phyloP scores from a whole-genome alignment of 805 yeast species.

The Blastobotrys chiropterorum region DNA sequence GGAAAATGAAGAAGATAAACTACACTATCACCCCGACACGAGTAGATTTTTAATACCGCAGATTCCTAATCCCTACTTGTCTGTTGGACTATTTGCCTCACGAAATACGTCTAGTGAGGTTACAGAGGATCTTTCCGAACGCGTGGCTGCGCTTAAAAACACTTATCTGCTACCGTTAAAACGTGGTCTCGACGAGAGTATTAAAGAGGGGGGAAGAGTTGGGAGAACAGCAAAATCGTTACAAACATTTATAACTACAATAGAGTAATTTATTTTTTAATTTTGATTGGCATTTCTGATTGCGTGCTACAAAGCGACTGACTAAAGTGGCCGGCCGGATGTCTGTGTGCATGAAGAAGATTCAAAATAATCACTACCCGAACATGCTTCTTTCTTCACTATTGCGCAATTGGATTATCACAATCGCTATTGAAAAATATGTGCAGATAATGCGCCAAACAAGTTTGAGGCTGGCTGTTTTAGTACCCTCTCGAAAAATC shows the following conservation, averaged over 20 bases:
- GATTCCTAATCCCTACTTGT: conserved; percentile 57
- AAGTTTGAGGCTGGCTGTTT: too few species aligned
- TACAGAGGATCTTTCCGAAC: conserved; percentile 56
- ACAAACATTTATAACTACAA: background rate
- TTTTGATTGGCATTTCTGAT: background rate
- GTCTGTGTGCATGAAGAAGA: too few species aligned
- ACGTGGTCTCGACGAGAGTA: conserved; percentile 43
- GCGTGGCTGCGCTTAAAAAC: conserved; percentile 44
- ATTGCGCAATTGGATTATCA: too few species aligned
- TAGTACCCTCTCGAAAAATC: too few species aligned
- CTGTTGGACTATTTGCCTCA: conserved; percentile 51
- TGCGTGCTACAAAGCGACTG: too few species aligned
- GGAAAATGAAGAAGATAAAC: conserved; percentile 14
- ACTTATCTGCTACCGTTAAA: conserved; percentile 44
- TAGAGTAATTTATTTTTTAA: background rate
- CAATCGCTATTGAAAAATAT: too few species aligned
- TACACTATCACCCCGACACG: conserved; percentile 42
- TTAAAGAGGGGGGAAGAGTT: conserved; percentile 68
- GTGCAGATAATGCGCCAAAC: too few species aligned
- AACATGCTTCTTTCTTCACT: too few species aligned
- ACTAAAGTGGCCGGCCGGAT: too few species aligned
- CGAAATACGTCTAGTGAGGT: conserved; percentile 37
- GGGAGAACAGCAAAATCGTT: conserved; percentile 42
- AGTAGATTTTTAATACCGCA: conserved; percentile 47
- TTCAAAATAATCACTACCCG: too few species aligned